Evolutionary conservation across 2,329 filamentous ascomycete genomes (phyloP).

Genomic region (Colletotrichum agaves): DNA sequence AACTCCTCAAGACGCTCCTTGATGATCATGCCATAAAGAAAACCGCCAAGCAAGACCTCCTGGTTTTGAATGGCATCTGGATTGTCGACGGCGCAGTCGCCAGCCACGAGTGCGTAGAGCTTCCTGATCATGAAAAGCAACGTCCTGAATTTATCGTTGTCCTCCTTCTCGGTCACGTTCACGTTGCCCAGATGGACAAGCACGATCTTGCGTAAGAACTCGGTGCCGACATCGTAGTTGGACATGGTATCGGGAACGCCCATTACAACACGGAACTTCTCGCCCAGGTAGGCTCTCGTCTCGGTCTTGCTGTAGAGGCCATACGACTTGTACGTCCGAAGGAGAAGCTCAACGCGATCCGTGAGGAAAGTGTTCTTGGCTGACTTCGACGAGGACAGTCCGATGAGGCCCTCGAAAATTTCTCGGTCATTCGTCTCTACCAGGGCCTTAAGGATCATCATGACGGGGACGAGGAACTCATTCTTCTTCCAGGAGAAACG

Average conservation of each 20-base stretch:
- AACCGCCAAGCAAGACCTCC: conserved; percentile 91
- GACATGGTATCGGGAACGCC: conserved; percentile 85
- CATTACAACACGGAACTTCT: conserved; percentile 90
- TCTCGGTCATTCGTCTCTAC: conserved; percentile 96
- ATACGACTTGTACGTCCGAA: conserved; percentile 95
- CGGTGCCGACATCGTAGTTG: conserved; percentile 88
- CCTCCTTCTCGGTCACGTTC: conserved; percentile 84
- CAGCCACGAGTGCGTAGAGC: conserved; percentile 90
- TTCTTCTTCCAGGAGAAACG: conserved; percentile 98
- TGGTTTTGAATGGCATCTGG: conserved; percentile 97
- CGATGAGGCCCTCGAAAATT: conserved; percentile 94
- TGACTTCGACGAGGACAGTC: conserved; percentile 78
- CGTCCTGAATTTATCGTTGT: conserved; percentile 93
- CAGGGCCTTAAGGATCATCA: conserved; percentile 97
- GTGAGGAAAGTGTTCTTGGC: conserved; percentile 92
- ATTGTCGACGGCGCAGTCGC: conserved; percentile 93
- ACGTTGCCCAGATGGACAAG: conserved; percentile 90
- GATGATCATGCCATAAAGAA: conserved; percentile 93
- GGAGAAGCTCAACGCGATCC: conserved; percentile 89
- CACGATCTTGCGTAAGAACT: conserved; percentile 90
- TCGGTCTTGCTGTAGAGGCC: conserved; percentile 82
- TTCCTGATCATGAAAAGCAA: conserved; percentile 97
- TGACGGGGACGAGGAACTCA: conserved; percentile 92
- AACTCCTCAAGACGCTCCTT: conserved; percentile 96
- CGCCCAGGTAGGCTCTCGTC: conserved; percentile 86